Evolutionary conservation across 805 yeast species (phyloP).

Genomic region (Candida pini): DNA sequence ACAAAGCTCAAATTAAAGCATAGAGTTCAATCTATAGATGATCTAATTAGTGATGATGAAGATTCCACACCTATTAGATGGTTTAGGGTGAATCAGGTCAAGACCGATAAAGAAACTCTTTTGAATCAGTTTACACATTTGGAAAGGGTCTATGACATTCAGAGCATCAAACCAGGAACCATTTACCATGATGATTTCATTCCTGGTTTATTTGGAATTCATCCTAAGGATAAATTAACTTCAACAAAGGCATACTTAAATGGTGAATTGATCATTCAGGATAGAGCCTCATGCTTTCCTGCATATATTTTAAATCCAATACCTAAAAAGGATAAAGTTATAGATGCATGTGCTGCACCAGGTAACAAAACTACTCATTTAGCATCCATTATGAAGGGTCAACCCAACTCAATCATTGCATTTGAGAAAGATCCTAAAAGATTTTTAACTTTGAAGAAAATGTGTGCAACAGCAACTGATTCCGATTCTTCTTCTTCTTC

Average conservation of each 20-base stretch:
- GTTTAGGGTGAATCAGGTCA: slow-evolving; percentile 70
- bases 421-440: slow-evolving; percentile 82
- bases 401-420: slow-evolving; percentile 55
- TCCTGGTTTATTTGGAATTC: slow-evolving; percentile 75
- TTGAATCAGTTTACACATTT: slow-evolving; percentile 39
- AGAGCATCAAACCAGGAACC: slow-evolving; percentile 41
- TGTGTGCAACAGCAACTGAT: slow-evolving; percentile 79
- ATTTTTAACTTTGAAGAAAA: slow-evolving; percentile 60
- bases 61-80: slow-evolving; percentile 81
- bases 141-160: slow-evolving; percentile 39
- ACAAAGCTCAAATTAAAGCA: slow-evolving; percentile 70
- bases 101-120: slow-evolving; percentile 35
- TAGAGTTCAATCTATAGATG: slow-evolving; percentile 53
- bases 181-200: slow-evolving; percentile 71
- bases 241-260: slow-evolving; percentile 59
- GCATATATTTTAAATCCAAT: slow-evolving; percentile 70
- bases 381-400: slow-evolving; percentile 53
- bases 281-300: slow-evolving; percentile 95
- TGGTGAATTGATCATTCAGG: slow-evolving; percentile 88
- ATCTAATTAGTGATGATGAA: slow-evolving; percentile 48
- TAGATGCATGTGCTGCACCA: slow-evolving; percentile 97
- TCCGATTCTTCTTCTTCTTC: no score
- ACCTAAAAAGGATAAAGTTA: slow-evolving; percentile 51
- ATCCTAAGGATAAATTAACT: slow-evolving; percentile 68
- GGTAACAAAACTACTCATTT: slow-evolving; percentile 96